Base-by-base conservation (phyloP, 2,329 filamentous ascomycete genomes). In the Colletotrichum tamarilloi region DNA sequence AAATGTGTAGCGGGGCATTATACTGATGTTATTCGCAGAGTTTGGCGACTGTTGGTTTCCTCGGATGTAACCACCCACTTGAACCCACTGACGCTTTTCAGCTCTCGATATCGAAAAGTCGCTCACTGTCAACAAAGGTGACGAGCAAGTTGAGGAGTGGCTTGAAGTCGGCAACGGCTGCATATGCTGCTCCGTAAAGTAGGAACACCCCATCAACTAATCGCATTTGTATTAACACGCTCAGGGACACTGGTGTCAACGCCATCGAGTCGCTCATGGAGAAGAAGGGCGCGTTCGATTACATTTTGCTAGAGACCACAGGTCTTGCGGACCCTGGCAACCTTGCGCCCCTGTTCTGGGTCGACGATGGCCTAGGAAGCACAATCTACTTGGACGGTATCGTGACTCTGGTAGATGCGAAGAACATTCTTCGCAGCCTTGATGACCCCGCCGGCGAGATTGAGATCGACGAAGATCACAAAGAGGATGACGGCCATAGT, bases 101-200 rank as follows among this genome's bases (percentile, higher is more conserved):
- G 94, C 96, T 67, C 89, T 95, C 78, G 96, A 98, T 79, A 98
- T 99, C 76, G 97, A 99, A 82, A 98, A 98, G 81, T 95, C 95
- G 56, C 88, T 99, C 75, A 98, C 96, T 0, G 92, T 99, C 77
- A 97, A 93, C 81, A 92, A 95, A 80, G 93, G 92, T 72, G 93
- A 92, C 52, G 91, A 96, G 79, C 90, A 95, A 79, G 94, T 96
- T 7, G 93, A 97, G 80, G 95, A 98, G 86, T 99, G 97, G 94
- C 91, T 99, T 32, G 95, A 98, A 75, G 91, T 99, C 66, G 95
- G 94, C 65, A 99, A 99, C 78, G 97, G 97, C 75, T 99, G 97
- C 81, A 95, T 99, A 76, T 99, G 97, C 85, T 99, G 97, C 84
- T 97, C 95, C 3, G 95, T 98, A 78, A 99, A 98, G 92, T 95